Evolutionary conservation across 768 basidiomycete species (phyloP).

Genomic region (Russula emetica): DNA sequence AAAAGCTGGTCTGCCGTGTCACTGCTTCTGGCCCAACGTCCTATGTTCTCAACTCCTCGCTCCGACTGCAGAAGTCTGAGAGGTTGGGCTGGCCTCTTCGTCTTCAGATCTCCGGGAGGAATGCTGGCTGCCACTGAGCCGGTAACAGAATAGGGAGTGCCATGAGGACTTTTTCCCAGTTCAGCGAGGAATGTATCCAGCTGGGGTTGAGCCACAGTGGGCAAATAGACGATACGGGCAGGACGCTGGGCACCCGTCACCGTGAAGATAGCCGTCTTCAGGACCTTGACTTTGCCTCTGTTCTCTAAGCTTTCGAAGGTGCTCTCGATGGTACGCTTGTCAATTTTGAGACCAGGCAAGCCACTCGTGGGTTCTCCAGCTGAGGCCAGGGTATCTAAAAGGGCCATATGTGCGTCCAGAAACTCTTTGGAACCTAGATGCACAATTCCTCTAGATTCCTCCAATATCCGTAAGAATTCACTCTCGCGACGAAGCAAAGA

Average conservation of each 20-base stretch:
- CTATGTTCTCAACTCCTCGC: constrained; percentile 39
- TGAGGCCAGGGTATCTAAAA: constrained; percentile 54
- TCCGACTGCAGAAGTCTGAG: constrained; percentile 48
- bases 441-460: constrained; percentile 60
- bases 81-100: constrained; percentile 17
- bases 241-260: constrained; percentile 56
- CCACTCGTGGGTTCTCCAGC: constrained; percentile 69
- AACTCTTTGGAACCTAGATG: constrained; percentile 67
- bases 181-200: constrained; percentile 57
- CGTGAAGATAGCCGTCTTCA: constrained; percentile 60
- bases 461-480: constrained; percentile 66
- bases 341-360: constrained; percentile 61
- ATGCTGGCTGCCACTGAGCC: constrained; percentile 38
- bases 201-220: constrained; percentile 48
- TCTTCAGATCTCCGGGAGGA: constrained; percentile 12
- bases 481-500: constrained; percentile 78
- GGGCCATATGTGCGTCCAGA: constrained; percentile 57
- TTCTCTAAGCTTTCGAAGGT: constrained; percentile 60
- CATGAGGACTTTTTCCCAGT: constrained; percentile 37
- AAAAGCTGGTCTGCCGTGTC: constrained; percentile 51
- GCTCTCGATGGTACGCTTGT: constrained; percentile 64
- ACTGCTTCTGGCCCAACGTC: constrained; percentile 45
- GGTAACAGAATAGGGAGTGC: constrained; percentile 36
- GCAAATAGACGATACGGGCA: constrained; percentile 62
- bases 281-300: constrained; percentile 62